phyloP scores from a whole-genome alignment of 179 eudicot genomes.

The Gypsophila paniculata region DNA sequence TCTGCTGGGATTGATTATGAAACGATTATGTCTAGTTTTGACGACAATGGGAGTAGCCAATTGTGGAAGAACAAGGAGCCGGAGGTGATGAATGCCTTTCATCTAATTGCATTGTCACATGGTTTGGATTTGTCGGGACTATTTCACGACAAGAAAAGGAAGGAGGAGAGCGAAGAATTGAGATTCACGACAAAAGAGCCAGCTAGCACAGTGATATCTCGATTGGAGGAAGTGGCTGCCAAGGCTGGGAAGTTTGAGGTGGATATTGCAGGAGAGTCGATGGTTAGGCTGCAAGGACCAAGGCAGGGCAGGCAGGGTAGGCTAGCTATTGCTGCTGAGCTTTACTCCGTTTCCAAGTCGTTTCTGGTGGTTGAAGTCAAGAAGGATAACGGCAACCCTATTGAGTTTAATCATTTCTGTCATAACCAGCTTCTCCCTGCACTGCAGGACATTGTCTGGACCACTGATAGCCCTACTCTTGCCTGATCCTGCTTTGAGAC shows the following conservation, averaged over 20 bases:
- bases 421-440: constrained; percentile 61
- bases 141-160: constrained; percentile 47
- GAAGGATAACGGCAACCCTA: constrained; percentile 51
- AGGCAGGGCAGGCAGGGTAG: constrained; percentile 55
- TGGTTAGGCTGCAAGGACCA: constrained; percentile 47
- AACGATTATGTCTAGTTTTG: not conserved
- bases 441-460: constrained; percentile 52
- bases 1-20: constrained; percentile 5
- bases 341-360: constrained; percentile 48
- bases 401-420: constrained; percentile 65
- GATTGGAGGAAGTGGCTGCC: constrained; percentile 45
- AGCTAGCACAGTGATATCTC: constrained; percentile 44
- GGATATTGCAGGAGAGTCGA: constrained; percentile 31
- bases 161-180: constrained; percentile 43
- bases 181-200: constrained; percentile 51
- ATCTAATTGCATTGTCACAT: constrained; percentile 59
- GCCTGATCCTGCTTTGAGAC: not conserved
- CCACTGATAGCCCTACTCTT: constrained; percentile 20
- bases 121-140: constrained; percentile 64
- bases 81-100: constrained; percentile 61
- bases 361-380: constrained; percentile 56
- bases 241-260: constrained; percentile 43
- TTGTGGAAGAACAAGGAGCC: constrained; percentile 24
- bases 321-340: constrained; percentile 47
- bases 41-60: not conserved